Evolutionary conservation across 2,329 filamentous ascomycete species (phyloP).

Genomic region (Fusarium protoensiforme): DNA sequence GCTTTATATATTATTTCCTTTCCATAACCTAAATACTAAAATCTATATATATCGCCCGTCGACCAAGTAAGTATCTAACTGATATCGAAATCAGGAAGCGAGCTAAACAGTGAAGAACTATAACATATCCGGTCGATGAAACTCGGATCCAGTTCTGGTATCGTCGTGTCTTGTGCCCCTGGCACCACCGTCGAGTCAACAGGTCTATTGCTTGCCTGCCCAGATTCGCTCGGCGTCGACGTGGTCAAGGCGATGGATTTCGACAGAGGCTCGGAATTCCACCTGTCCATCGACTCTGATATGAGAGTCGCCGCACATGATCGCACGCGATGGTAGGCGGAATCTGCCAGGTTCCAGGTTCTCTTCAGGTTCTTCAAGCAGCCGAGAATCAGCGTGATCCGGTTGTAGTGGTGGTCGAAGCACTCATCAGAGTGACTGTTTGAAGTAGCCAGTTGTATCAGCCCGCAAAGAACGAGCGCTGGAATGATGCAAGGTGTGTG

Average conservation of each 20-base stretch:
- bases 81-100: conserved; percentile 1
- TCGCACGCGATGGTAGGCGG: conserved; percentile 30
- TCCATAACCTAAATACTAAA: not conserved
- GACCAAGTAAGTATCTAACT: not conserved
- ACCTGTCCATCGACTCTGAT: conserved; percentile 36
- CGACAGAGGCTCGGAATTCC: conserved; percentile 31
- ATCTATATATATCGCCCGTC: not conserved
- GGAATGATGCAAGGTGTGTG: conserved; percentile 36
- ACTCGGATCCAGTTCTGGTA: not conserved
- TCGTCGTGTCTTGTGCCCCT: not conserved
- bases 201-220: not conserved
- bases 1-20: no score
- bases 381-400: conserved; percentile 23
- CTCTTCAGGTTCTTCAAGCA: conserved; percentile 30
- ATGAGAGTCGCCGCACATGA: conserved; percentile 27
- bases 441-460: conserved; percentile 34
- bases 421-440: conserved; percentile 36
- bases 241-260: not conserved
- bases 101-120: conserved; percentile 1
- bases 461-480: conserved; percentile 24
- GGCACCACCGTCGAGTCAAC: not conserved
- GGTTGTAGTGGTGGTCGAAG: conserved; percentile 38
- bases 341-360: conserved; percentile 32
- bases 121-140: conserved; percentile 3
- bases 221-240: not conserved